phyloP scores from a whole-genome alignment of 2,329 filamentous ascomycete genomes.

The Fusarium avenaceum region DNA sequence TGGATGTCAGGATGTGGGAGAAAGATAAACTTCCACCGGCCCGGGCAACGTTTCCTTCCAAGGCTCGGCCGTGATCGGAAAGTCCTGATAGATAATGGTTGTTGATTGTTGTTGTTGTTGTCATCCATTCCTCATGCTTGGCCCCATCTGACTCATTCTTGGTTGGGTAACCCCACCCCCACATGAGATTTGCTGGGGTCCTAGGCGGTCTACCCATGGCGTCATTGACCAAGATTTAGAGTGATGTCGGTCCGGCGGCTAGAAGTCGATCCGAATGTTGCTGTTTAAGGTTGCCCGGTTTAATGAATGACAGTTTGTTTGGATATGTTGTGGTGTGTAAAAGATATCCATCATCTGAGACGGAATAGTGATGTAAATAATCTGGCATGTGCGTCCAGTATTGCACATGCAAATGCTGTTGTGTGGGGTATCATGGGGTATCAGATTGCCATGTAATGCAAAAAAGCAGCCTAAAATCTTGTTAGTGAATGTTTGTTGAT shows the following conservation, averaged over 20 bases:
- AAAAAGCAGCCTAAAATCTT: conserved; percentile 44
- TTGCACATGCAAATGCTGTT: conserved; percentile 42
- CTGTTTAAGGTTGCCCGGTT: conserved; percentile 27
- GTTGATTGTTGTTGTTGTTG: conserved; percentile 38
- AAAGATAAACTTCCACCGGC: conserved; percentile 33
- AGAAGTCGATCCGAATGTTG: conserved; percentile 27
- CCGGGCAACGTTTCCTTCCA: conserved; percentile 12
- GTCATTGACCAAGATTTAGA: conserved; percentile 35
- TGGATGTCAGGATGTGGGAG: conserved; percentile 12
- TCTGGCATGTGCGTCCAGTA: conserved; percentile 41
- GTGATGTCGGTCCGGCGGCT: conserved; percentile 35
- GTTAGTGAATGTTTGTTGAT: conserved; percentile 35
- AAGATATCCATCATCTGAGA: conserved; percentile 29
- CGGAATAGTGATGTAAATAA: conserved; percentile 37
- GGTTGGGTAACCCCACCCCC: conserved; percentile 30
- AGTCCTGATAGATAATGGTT: conserved; percentile 19
- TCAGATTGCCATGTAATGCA: conserved; percentile 45
- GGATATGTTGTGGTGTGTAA: conserved; percentile 17
- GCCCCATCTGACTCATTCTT: conserved; percentile 38
- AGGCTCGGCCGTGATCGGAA: conserved; percentile 41
- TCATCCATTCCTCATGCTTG: conserved; percentile 35
- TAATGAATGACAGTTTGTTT: conserved; percentile 23
- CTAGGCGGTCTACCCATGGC: conserved; percentile 34
- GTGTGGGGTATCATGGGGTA: conserved; percentile 48
- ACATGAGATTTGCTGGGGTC: conserved; percentile 31